Evolutionary conservation across 1,284 basidiomycete species (phyloP), one percentile per base, ranked within the genome.

Genomic region (Trichosporon coremiiforme): DNA sequence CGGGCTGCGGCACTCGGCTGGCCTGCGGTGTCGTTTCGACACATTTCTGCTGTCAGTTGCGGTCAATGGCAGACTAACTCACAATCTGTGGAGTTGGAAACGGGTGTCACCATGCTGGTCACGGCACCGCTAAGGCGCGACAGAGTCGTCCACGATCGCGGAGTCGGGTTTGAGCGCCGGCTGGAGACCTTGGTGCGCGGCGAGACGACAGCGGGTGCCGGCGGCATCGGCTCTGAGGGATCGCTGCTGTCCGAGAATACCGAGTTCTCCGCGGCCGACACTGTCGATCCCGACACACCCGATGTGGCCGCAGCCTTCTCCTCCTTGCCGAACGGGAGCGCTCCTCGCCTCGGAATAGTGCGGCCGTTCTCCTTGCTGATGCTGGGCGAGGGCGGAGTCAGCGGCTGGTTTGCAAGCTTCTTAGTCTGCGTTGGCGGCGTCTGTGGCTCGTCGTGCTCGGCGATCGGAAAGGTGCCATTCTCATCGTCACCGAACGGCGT

Each of bases 391-490:
- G 41, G 25, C 41, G 64, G 64, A 17, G 38, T 65, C 8, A 65
- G 29, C 13, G 38, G 38, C 41, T 47, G 20, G 25, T 31, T 33
- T 25, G 22, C 12, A 25, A 65, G 22, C 38, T 50, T 15, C 38
- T 47, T 47, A 41, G 25, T 65, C 22, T 38, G 38, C 25, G 31
- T 31, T 31, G 57, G 57, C 2, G 57, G 57, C 57, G 57, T 62
- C 17, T 33, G 69, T 1, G 68, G 64, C 64, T 71, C 68, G 3
- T 67, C 66, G 25, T 15, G 55, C 62, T 73, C 71, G 25, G 66
- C 65, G 13, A 70, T 71, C 9, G 66, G 62, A 22, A 67, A 70
- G 0, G 71, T 67, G 4, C 63, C 20, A 7, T 22, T 17, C 1
- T 62, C 20, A 15, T 25, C 10, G 36, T 7, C 17, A 64, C 68